Conservation (phyloP, 1,284 basidiomycete genomes). For the Cutaneotrichosporon daszewskae region DNA sequence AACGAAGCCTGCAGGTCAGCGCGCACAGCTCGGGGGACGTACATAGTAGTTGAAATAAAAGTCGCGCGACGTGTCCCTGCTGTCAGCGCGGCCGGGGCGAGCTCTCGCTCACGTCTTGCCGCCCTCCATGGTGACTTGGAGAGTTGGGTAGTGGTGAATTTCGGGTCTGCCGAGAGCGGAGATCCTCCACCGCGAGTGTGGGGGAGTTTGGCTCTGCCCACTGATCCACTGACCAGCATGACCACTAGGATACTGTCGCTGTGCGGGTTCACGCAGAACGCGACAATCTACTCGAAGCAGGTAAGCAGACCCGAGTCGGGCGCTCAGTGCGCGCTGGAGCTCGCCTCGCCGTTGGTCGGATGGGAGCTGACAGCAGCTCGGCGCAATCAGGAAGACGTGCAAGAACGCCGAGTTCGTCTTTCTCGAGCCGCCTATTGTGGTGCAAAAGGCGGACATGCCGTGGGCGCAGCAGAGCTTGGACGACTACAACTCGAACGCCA, state of each 20-base stretch:
- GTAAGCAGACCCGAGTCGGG: conserved; percentile 48
- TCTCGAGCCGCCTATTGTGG: conserved; percentile 62
- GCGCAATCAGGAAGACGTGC: conserved; percentile 49
- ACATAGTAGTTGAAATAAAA: conserved; percentile 46
- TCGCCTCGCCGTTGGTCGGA: conserved; percentile 3
- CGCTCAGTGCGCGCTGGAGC: neutral
- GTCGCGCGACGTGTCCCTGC: conserved; percentile 30
- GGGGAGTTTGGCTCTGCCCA: too few species aligned
- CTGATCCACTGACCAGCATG: neutral
- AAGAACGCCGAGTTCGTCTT: conserved; percentile 60
- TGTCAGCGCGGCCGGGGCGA: neutral
- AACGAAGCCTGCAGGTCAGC: conserved; percentile 12
- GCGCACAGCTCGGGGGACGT: too few species aligned
- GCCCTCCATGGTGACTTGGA: too few species aligned
- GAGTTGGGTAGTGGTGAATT: too few species aligned
- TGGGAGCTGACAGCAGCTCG: conserved; percentile 19
- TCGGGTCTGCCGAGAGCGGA: too few species aligned
- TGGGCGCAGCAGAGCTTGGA: conserved; percentile 49
- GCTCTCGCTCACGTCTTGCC: too few species aligned
- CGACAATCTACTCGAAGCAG: conserved; percentile 69
- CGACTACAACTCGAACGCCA: conserved; percentile 56
- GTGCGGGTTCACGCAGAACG: conserved; percentile 73
- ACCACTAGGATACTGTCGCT: conserved; percentile 34
- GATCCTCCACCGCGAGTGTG: too few species aligned
- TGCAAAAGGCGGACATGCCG: conserved; percentile 66